A percentile compares a stretch with the other conserved stretches of the same genome.
phyloP scores from a whole-genome alignment of 768 basidiomycete genomes.

The Serendipita indica region DNA sequence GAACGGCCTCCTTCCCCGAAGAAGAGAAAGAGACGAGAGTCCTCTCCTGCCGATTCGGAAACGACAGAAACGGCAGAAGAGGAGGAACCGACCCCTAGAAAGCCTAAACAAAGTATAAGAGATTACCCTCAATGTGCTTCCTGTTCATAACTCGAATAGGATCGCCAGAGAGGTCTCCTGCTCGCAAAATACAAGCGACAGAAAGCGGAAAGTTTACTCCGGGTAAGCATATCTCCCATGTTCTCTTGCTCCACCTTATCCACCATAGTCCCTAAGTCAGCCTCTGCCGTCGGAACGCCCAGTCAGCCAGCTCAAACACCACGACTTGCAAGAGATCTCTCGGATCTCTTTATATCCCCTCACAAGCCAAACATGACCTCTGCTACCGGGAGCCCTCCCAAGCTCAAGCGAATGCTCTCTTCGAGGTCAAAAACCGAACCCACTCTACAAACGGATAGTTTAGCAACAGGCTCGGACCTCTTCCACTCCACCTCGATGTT shows the following conservation, averaged over 20 bases:
- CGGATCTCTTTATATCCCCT: conserved; percentile 4
- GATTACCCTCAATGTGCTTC: not conserved
- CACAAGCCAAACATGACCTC: not conserved
- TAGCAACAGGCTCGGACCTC: not conserved
- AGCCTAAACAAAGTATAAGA: not conserved
- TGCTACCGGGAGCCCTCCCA: not conserved
- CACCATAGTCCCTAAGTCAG: not conserved
- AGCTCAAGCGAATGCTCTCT: conserved; percentile 4
- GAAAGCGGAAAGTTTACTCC: not conserved
- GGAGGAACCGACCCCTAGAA: not conserved
- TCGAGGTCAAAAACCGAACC: conserved; percentile 4
- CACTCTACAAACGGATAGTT: not conserved
- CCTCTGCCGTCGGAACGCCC: not conserved
- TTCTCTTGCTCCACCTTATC: not conserved
- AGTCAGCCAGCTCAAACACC: not conserved
- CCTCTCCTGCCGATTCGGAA: not conserved
- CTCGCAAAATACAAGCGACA: not conserved
- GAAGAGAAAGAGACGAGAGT: not conserved
- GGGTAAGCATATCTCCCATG: no score
- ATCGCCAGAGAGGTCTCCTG: not conserved
- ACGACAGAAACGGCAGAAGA: not conserved
- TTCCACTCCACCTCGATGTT: conserved; percentile 2
- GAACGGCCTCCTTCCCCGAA: not conserved
- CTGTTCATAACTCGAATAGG: not conserved
- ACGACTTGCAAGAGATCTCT: not conserved